These are phyloP conservation scores for Lichtheimia ornata DNA, from an alignment of 371 early-diverging fungal species.

Conservation along the genomic window DNA sequence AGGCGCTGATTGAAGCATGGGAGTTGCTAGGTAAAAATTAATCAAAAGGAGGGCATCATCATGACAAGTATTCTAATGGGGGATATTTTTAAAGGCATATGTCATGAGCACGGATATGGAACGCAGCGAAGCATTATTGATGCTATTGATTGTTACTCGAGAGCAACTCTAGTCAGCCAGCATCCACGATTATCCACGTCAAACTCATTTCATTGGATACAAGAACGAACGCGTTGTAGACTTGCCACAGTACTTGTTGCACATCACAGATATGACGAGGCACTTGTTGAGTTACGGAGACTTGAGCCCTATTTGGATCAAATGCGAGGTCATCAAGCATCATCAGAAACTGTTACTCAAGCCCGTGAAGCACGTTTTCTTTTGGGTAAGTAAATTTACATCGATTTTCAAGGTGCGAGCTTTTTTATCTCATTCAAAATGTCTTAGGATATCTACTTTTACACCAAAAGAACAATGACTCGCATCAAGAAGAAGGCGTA, in stretches of 20 bases:
- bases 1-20: conserved; percentile 15
- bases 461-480: neutral
- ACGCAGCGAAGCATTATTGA: neutral
- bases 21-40: conserved; percentile 22
- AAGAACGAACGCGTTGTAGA: conserved; percentile 29
- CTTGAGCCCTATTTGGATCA: conserved; percentile 18
- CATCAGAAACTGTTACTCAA: conserved; percentile 29
- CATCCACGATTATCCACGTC: too few species aligned
- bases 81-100: conserved; percentile 16
- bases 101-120: conserved; percentile 22
- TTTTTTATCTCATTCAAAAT: neutral
- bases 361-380: conserved; percentile 35
- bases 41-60: neutral
- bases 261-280: conserved; percentile 12
- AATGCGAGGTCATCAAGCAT: conserved; percentile 24
- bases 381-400: conserved; percentile 19
- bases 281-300: conserved; percentile 14
- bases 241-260: conserved; percentile 25
- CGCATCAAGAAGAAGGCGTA: conserved; percentile 3
- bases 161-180: neutral
- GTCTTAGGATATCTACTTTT: conserved; percentile 21
- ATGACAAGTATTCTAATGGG: neutral
- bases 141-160: conserved; percentile 15
- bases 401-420: too few species aligned
- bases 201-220: conserved; percentile 22